phyloP scores from a whole-genome alignment of 768 basidiomycete genomes.

The Boletus rex-veris region DNA sequence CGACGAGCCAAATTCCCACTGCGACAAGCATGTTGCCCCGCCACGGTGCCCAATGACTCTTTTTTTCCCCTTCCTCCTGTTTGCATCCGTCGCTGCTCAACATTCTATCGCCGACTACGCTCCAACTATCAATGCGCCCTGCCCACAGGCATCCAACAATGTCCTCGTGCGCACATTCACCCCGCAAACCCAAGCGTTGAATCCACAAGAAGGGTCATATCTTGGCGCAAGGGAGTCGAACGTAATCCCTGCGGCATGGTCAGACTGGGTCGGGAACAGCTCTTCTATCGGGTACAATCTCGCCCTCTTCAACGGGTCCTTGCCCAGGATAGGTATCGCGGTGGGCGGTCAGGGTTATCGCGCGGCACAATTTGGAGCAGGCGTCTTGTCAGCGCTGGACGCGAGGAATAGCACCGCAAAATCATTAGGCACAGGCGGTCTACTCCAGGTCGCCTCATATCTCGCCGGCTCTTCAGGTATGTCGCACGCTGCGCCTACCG shows the following conservation, averaged over 20 bases:
- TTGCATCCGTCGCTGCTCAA: background rate
- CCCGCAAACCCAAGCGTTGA: slow-evolving; percentile 48
- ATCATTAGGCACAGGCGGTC: slow-evolving; percentile 57
- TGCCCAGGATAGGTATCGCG: slow-evolving; percentile 59
- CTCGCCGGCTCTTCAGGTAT: slow-evolving; percentile 62
- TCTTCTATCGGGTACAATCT: slow-evolving; percentile 52
- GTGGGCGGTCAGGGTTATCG: slow-evolving; percentile 70
- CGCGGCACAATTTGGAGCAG: slow-evolving; percentile 64
- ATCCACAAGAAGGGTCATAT: slow-evolving; percentile 48
- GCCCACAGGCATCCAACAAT: slow-evolving; percentile 42
- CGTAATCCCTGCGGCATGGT: slow-evolving; percentile 50
- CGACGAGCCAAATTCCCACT: background rate
- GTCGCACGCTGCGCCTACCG: slow-evolving; percentile 3
- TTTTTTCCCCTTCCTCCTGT: background rate
- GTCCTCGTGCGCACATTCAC: slow-evolving; percentile 50
- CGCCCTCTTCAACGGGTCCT: slow-evolving; percentile 36
- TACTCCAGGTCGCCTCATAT: slow-evolving; percentile 70
- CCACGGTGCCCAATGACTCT: slow-evolving; percentile 5
- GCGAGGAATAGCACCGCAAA: slow-evolving; percentile 57
- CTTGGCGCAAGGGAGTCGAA: slow-evolving; percentile 39
- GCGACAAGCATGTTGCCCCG: slow-evolving; percentile 6
- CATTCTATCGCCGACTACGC: slow-evolving; percentile 47
- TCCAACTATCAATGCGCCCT: slow-evolving; percentile 45
- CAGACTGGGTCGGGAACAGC: slow-evolving; percentile 55
- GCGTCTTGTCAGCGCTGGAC: slow-evolving; percentile 55